A percentile compares a stretch with the other conserved stretches of the same genome.
These are phyloP conservation scores for Hypomyces perniciosus DNA, from an alignment of 2,329 filamentous ascomycete species.

Conservation along the genomic window DNA sequence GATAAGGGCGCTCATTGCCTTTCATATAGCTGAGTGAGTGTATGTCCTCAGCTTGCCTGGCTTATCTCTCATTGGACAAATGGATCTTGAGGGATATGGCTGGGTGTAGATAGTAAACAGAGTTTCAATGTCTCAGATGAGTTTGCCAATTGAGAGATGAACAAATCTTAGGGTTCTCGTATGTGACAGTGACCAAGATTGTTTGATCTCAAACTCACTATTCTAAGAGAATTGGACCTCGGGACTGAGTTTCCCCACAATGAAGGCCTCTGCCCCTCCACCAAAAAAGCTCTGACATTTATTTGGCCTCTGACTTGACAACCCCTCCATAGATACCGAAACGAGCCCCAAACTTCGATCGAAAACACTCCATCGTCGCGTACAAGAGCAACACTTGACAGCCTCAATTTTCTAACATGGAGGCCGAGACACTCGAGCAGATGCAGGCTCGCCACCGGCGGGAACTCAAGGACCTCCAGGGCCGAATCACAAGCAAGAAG, in stretches of 20 bases:
- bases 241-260: not conserved
- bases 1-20: too few relatives aligned
- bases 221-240: not conserved
- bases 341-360: not conserved
- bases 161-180: not conserved
- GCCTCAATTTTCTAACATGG: constrained; percentile 18
- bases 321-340: not conserved
- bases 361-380: not conserved
- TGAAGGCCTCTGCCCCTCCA: not conserved
- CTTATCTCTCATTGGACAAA: not conserved
- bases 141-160: not conserved
- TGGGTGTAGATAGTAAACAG: not conserved
- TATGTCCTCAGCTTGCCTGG: not conserved
- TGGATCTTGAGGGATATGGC: not conserved
- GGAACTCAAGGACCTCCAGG: constrained; percentile 81
- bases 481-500: constrained; percentile 87
- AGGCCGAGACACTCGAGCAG: constrained; percentile 60
- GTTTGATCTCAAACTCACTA: not conserved
- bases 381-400: not conserved
- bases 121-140: constrained; percentile 1
- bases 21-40: not conserved
- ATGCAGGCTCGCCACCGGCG: constrained; percentile 76
- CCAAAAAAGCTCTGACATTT: not conserved
- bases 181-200: not conserved
- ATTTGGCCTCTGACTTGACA: not conserved